phyloP scores from a whole-genome alignment of 305 asterid genomes.

The Solanum hybrid region DNA sequence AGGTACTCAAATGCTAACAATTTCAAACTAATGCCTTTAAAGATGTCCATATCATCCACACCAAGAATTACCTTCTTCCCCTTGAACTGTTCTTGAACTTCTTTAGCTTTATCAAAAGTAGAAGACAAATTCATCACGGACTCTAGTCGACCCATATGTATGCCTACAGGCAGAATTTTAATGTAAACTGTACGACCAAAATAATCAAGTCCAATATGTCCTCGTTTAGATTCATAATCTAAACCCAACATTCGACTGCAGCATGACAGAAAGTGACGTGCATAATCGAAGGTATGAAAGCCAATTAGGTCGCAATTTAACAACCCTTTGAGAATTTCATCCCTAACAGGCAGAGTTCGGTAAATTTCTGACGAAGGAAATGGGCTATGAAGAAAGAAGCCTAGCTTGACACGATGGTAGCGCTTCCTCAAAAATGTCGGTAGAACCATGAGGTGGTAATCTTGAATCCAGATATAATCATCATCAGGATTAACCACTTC shows the following conservation, averaged over 20 bases:
- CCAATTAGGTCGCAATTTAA: constrained; percentile 73
- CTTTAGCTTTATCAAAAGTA: constrained; percentile 53
- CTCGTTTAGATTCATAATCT: constrained; percentile 79
- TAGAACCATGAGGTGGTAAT: constrained; percentile 87
- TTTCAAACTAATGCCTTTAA: constrained; percentile 77
- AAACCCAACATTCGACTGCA: constrained; percentile 85
- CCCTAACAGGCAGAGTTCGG: constrained; percentile 77
- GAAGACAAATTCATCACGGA: constrained; percentile 56
- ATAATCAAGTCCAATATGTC: constrained; percentile 82
- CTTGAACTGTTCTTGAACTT: constrained; percentile 48
- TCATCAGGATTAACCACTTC: constrained; percentile 80
- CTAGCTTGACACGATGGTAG: constrained; percentile 63
- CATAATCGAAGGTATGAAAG: constrained; percentile 82
- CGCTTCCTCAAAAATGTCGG: constrained; percentile 82
- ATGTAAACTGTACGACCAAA: constrained; percentile 80
- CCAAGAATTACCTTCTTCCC: constrained; percentile 70
- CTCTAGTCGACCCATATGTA: constrained; percentile 71
- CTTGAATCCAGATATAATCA: constrained; percentile 82
- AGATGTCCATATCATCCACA: constrained; percentile 87
- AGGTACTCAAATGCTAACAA: constrained; percentile 72
- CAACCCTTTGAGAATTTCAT: constrained; percentile 72
- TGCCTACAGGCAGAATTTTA: constrained; percentile 76
- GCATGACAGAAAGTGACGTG: constrained; percentile 84
- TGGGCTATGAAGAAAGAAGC: constrained; percentile 87
- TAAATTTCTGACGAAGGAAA: constrained; percentile 88